Evolutionary conservation across 352 stramenopile species (phyloP).

Genomic region (Phytophthora hibernalis): DNA sequence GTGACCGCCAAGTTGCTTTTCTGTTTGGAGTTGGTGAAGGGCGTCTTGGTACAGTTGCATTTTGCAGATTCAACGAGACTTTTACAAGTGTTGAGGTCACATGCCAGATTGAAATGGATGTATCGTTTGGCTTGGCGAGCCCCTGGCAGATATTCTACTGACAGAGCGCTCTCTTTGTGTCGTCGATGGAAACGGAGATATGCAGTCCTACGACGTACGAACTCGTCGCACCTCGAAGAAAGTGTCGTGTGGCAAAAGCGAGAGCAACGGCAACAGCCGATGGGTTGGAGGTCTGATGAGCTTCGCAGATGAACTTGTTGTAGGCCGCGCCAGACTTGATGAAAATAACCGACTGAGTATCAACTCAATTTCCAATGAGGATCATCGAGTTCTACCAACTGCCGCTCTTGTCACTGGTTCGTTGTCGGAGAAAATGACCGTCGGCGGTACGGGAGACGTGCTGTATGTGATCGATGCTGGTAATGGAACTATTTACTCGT

Average conservation of each 20-base stretch:
- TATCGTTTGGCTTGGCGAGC: conserved; percentile 11
- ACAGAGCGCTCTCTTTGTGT: conserved; percentile 28
- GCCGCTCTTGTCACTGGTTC: not conserved
- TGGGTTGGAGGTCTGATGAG: conserved; percentile 28
- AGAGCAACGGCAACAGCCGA: not conserved
- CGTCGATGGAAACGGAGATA: conserved; percentile 19
- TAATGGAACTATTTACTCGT: conserved; percentile 6
- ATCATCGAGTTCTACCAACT: conserved; percentile 41
- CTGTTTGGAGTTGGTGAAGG: conserved; percentile 4
- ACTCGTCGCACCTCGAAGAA: conserved; percentile 33
- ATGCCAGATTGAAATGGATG: conserved; percentile 15
- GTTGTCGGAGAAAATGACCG: conserved; percentile 13
- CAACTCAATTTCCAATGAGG: conserved; percentile 37
- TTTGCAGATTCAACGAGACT: conserved; percentile 35
- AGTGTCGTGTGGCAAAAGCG: not conserved
- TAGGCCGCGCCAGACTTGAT: conserved; percentile 14
- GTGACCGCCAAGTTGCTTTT: conserved; percentile 27
- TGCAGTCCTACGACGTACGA: conserved; percentile 34
- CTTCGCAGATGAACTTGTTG: conserved; percentile 32
- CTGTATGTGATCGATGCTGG: conserved; percentile 42
- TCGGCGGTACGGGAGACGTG: conserved; percentile 15
- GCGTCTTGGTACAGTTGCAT: conserved; percentile 13
- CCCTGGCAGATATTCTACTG: conserved; percentile 28
- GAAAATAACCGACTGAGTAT: conserved; percentile 4
- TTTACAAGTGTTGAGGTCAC: conserved; percentile 26